Evolutionary conservation across 2,329 filamentous ascomycete genomes (phyloP).

Genomic region (Aphanoascus verrucosus): DNA sequence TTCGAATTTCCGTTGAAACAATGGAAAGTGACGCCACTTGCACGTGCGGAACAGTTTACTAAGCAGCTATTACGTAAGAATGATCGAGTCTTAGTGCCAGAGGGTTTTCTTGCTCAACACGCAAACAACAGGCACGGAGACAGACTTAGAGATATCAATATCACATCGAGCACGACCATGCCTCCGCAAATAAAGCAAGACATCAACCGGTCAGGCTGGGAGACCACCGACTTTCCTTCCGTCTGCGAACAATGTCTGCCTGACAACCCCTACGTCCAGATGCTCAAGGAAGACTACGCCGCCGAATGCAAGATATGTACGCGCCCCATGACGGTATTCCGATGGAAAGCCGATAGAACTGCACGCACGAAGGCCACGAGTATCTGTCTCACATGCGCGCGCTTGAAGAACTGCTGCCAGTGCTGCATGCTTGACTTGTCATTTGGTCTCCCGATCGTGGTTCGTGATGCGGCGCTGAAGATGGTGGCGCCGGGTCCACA

Average conservation of each 20-base stretch:
- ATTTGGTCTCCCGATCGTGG: slow-evolving; percentile 87
- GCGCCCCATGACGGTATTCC: slow-evolving; percentile 88
- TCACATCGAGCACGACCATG: slow-evolving; percentile 17
- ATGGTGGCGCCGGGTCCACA: slow-evolving; percentile 92
- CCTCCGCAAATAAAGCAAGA: slow-evolving; percentile 96
- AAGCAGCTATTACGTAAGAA: background rate
- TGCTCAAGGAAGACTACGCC: slow-evolving; percentile 95
- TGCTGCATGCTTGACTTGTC: slow-evolving; percentile 97
- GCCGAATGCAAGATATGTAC: slow-evolving; percentile 84
- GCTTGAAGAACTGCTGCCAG: slow-evolving; percentile 97
- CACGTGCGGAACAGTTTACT: background rate
- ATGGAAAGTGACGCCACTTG: background rate
- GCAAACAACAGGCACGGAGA: background rate
- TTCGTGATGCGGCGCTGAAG: slow-evolving; percentile 91
- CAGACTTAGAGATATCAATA: background rate
- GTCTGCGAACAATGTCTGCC: slow-evolving; percentile 78
- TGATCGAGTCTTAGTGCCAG: background rate
- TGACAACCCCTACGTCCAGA: slow-evolving; percentile 95
- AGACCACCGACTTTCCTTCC: slow-evolving; percentile 51
- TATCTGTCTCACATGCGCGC: slow-evolving; percentile 91
- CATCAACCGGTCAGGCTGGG: slow-evolving; percentile 90
- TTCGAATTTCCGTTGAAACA: slow-evolving; percentile 1
- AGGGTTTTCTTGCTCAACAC: background rate
- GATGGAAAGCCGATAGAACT: slow-evolving; percentile 87
- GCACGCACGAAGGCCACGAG: slow-evolving; percentile 86